Percentiles rank a stretch among this genome's conserved stretches.
Evolutionary conservation across 2,329 filamentous ascomycete species (phyloP).

Genomic region (Fusarium protoensiforme): DNA sequence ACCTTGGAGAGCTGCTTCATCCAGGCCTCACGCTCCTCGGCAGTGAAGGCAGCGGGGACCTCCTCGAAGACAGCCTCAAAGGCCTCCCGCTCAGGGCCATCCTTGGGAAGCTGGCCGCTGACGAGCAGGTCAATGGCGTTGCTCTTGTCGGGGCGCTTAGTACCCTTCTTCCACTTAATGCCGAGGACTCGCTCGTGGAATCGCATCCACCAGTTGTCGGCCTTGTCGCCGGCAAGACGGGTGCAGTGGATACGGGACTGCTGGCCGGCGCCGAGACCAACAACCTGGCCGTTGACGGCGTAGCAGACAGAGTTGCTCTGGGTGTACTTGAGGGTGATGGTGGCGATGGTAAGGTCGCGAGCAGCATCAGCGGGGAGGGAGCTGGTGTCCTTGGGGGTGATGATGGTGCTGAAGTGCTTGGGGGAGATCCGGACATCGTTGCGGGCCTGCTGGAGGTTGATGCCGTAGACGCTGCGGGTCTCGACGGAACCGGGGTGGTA

Average conservation of each 20-base stretch:
- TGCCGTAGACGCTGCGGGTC: constrained; percentile 88
- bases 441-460: constrained; percentile 88
- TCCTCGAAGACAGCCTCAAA: constrained; percentile 93
- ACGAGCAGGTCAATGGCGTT: constrained; percentile 97
- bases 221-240: constrained; percentile 95
- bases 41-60: constrained; percentile 83
- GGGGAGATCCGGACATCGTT: constrained; percentile 91
- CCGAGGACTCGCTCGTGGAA: constrained; percentile 90
- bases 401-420: constrained; percentile 84
- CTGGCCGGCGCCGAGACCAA: constrained; percentile 95
- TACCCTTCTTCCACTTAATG: constrained; percentile 97
- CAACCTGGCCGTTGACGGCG: constrained; percentile 89
- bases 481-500: constrained; percentile 86
- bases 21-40: constrained; percentile 88
- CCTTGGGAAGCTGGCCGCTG: constrained; percentile 87
- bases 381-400: constrained; percentile 83
- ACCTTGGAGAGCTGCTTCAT: constrained; percentile 83
- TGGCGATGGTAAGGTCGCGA: constrained; percentile 92
- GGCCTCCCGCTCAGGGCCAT: constrained; percentile 83
- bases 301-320: constrained; percentile 99
- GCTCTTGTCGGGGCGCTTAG: constrained; percentile 96
- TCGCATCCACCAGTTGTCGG: constrained; percentile 99
- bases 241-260: constrained; percentile 99
- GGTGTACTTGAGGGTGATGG: constrained; percentile 97
- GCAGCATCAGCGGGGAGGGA: constrained; percentile 83